Evolutionary conservation across 2,329 filamentous ascomycete species (phyloP).

Genomic region (Diplodia mutila): DNA sequence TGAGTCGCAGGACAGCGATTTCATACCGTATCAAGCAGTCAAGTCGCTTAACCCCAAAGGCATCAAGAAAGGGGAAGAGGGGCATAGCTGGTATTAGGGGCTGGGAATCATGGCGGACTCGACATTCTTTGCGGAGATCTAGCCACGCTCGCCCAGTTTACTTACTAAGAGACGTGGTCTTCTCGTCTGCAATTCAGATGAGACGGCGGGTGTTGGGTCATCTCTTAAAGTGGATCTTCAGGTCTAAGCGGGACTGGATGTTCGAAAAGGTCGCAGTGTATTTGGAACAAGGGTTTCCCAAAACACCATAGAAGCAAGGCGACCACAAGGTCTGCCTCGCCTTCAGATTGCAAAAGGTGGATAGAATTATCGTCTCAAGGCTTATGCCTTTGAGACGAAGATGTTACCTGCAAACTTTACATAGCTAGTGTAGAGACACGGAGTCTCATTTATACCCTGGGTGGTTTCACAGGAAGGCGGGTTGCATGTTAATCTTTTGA

Average conservation of each 20-base stretch:
- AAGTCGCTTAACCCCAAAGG: slow-evolving; percentile 62
- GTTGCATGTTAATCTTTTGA: neutral
- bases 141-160: neutral
- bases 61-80: slow-evolving; percentile 58
- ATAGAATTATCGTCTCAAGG: neutral
- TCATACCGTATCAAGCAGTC: slow-evolving; percentile 62
- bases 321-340: neutral
- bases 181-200: neutral
- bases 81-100: slow-evolving; percentile 60
- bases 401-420: neutral
- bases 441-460: neutral
- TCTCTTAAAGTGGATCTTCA: neutral
- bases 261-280: too few relatives aligned
- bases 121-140: neutral
- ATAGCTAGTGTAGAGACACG: neutral
- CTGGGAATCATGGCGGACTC: too few relatives aligned
- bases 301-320: neutral
- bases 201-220: neutral
- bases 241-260: neutral
- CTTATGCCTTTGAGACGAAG: neutral
- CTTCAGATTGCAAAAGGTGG: neutral
- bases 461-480: neutral
- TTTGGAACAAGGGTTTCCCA: neutral
- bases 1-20: slow-evolving; percentile 59
- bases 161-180: neutral